Percentiles rank a stretch among this genome's conserved stretches.
These are phyloP conservation scores for Isabelozyma gotoi DNA, from an alignment of 805 yeast genomes.

Conservation along the genomic window DNA sequence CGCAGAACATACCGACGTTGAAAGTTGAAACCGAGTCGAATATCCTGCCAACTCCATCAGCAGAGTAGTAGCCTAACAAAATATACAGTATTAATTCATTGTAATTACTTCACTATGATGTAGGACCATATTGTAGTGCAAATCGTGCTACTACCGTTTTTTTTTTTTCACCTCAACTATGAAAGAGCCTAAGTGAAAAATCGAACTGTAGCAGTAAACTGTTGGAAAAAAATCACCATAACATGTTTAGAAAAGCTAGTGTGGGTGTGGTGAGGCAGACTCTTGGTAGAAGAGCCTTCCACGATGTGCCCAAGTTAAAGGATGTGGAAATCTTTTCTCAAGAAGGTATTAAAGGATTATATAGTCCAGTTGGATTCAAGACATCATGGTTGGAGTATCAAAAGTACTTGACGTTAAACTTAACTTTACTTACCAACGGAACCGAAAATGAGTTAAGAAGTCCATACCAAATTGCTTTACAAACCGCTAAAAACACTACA, in stretches of 20 bases:
- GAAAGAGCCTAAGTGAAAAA: not conserved
- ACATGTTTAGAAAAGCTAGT: not conserved
- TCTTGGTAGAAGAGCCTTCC: slow-evolving; percentile 41
- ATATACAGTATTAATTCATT: too few species aligned
- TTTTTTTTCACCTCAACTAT: not conserved
- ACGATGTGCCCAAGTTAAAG: slow-evolving; percentile 61
- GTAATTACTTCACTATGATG: too few species aligned
- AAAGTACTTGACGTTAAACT: slow-evolving; percentile 55
- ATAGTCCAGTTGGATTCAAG: slow-evolving; percentile 63
- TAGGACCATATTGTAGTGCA: too few species aligned
- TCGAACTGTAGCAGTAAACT: not conserved
- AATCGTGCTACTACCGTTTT: not conserved
- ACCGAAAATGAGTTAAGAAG: slow-evolving; percentile 74
- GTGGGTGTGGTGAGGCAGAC: not conserved
- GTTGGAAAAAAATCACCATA: not conserved
- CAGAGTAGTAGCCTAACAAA: not conserved
- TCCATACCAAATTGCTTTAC: slow-evolving; percentile 68
- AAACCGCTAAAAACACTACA: slow-evolving; percentile 65
- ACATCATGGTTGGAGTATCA: slow-evolving; percentile 85
- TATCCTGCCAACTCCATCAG: not conserved
- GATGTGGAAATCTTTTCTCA: slow-evolving; percentile 35
- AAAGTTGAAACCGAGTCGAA: slow-evolving; percentile 3
- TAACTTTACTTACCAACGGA: slow-evolving; percentile 68
- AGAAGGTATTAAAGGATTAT: slow-evolving; percentile 64
- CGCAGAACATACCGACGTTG: slow-evolving; percentile 58